Base-by-base conservation (phyloP, 352 stramenopile genomes). In the Globisporangium paddicum region DNA sequence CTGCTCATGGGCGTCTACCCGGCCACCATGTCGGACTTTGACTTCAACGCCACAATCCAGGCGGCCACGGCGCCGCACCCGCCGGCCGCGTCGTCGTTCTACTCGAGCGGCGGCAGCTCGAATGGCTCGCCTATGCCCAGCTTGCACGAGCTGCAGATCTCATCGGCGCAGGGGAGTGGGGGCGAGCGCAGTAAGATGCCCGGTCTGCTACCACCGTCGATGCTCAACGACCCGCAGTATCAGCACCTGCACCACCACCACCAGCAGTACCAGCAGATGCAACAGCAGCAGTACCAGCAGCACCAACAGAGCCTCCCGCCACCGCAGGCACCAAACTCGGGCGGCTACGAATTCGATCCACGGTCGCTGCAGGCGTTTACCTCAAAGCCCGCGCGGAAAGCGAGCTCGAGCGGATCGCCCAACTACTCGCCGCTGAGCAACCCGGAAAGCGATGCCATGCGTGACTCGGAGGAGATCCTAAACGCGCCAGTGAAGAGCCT, bases 391-490 rank as follows among this genome's bases (percentile, higher is more conserved):
- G 50, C 51, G 21, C 57, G 55, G 3, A 62, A 54, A 35, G 42
- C 59, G 16, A 48, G 45, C 23, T 72, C 64, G n/a, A 70, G 66
- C 34, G 59, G 59, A 10, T 82, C 70, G n/a, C 67, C 71, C 5
- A 70, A 37, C 19, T 71, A 58, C 34, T 88, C 78, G 41, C 78
- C 78, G 5, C 66, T 73, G 28, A 75, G 62, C 7, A 86, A 75
- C 40, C 55, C 72, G 4, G 65, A 77, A 19, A 66, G 66, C 26
- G 82, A 74, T 28, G 41, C 62, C 23, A 40, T 80, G 25, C 70
- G 68, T 26, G 77, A 90, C 68, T 86, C 77, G 53, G 80, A 93
- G 55, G 81, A 90, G 54, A 86, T 93, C 62, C 58, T 93, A n/a
- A 87, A 86, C 23, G 80, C 79, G 41, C 83, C 83, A 2, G 80